Evolutionary conservation across 805 yeast genomes (phyloP), one percentile per base, ranked within the genome.

Genomic region (Metschnikowia orientalis): DNA sequence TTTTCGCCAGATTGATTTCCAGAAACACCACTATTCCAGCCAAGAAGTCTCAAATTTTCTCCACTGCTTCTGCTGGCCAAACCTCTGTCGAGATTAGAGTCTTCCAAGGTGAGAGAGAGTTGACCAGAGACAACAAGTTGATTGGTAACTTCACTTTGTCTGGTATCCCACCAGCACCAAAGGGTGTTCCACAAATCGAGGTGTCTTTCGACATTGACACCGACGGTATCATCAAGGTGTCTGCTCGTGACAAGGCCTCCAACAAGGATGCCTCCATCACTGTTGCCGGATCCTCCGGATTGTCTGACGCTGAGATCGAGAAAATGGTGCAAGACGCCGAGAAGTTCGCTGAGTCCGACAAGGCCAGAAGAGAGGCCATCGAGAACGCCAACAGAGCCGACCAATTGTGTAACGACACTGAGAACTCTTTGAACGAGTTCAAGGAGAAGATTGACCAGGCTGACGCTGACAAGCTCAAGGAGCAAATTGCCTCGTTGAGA

Each of bases 81-180:
- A 87, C 95, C 47, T 83, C 95, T 53, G 95, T 87, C 52, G 95
- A 87, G 74, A 88, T 88, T 71, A 82, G 96, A 73, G 97, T 88
- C 41, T 89, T 86, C 95, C 96, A 88, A 75, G 97, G 97, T 75
- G 97, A 88, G 77, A 85, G 97, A 77, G 96, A 88, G 73, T 80
- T 89, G 59, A 95, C 90, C 57, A 83, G 95, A 73, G 97, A 88
- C 76, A 88, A 88, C 85, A 88, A 89, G 74, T 77, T 89, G 63
- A 85, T 88, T 63, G 97, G 97, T 68, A 88, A 89, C 84, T 88
- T 88, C 71, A 88, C 95, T 43, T 76, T 88, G 56, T 73, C 92
- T 46, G 96, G 96, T 68, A 88, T 88, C 52, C 96, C 94, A 57
- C 94, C 94, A 48, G 92, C 92, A 52, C 89, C 92, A 66, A 84